Evolutionary conservation across 106 monocot species (phyloP).

Genomic region (Dioscorea alata): DNA sequence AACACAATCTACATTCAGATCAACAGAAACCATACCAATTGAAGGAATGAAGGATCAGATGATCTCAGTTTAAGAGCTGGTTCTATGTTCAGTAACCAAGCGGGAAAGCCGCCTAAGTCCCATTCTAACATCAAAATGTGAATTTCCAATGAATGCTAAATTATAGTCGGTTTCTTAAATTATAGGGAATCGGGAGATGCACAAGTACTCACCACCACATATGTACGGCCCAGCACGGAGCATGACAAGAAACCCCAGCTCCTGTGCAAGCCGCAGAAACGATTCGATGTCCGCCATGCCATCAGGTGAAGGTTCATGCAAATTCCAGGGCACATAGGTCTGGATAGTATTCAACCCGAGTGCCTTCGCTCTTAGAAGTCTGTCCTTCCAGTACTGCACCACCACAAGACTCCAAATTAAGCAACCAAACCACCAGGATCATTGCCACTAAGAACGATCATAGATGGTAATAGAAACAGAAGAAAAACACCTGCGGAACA

Average conservation of each 20-base stretch:
- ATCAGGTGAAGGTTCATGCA: slow-evolving; percentile 83
- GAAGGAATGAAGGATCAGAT: slow-evolving; percentile 79
- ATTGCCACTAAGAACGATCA: too few relatives aligned
- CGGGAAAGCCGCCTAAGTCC: slow-evolving; percentile 98
- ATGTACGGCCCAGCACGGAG: slow-evolving; percentile 95
- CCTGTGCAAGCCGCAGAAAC: slow-evolving; percentile 68
- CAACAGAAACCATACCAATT: slow-evolving; percentile 40
- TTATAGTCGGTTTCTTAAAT: neutral
- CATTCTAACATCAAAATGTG: slow-evolving; percentile 55
- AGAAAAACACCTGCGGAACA: slow-evolving; percentile 55
- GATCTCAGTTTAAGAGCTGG: slow-evolving; percentile 78
- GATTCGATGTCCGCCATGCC: slow-evolving; percentile 73
- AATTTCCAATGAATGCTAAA: too few relatives aligned
- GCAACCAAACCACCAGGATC: neutral
- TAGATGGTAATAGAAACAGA: neutral
- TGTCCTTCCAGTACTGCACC: slow-evolving; percentile 85
- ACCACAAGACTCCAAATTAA: neutral
- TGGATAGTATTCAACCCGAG: slow-evolving; percentile 94
- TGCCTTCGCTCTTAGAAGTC: slow-evolving; percentile 85
- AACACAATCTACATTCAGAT: neutral
- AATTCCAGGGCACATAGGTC: slow-evolving; percentile 97
- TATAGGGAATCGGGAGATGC: neutral
- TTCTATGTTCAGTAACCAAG: slow-evolving; percentile 87
- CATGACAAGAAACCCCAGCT: slow-evolving; percentile 84
- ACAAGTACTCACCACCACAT: slow-evolving; percentile 57